Percentiles rank a stretch among this genome's conserved stretches.
phyloP scores from a whole-genome alignment of 257 asterid genomes.

The Solanum okadae region DNA sequence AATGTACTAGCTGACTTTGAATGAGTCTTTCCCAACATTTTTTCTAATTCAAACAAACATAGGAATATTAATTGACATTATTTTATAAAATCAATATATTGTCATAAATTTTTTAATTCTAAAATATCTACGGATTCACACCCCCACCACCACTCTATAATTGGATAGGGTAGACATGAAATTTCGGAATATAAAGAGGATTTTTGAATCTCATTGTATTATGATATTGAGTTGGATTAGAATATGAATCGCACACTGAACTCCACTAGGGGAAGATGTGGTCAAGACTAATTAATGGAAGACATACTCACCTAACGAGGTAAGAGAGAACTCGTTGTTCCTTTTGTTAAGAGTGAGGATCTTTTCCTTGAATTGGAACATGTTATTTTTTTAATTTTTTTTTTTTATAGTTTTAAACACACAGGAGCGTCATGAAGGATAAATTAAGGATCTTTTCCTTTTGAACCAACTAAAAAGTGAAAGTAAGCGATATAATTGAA shows the following conservation, averaged over 20 bases:
- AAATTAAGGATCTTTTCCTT: background rate
- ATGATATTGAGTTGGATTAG: background rate
- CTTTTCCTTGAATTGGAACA: background rate
- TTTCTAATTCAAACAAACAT: background rate
- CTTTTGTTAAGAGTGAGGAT: background rate
- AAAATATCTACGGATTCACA: background rate
- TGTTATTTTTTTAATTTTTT: too few relatives aligned
- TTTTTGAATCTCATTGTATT: background rate
- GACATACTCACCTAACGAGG: background rate
- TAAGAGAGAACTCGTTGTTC: background rate
- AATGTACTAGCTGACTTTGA: constrained; percentile 16
- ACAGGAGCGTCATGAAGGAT: background rate
- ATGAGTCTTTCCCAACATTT: background rate
- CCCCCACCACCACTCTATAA: background rate
- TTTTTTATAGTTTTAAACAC: too few relatives aligned
- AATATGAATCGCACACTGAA: background rate
- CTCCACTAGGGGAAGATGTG: background rate
- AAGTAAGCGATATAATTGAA: background rate
- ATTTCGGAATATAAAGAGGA: background rate
- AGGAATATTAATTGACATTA: background rate
- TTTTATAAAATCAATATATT: background rate
- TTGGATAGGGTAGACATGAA: background rate
- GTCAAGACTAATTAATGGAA: background rate
- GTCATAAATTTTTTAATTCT: background rate
- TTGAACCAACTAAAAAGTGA: background rate